phyloP scores from a whole-genome alignment of 2,329 filamentous ascomycete genomes.

The Sclerotinia spermophila region DNA sequence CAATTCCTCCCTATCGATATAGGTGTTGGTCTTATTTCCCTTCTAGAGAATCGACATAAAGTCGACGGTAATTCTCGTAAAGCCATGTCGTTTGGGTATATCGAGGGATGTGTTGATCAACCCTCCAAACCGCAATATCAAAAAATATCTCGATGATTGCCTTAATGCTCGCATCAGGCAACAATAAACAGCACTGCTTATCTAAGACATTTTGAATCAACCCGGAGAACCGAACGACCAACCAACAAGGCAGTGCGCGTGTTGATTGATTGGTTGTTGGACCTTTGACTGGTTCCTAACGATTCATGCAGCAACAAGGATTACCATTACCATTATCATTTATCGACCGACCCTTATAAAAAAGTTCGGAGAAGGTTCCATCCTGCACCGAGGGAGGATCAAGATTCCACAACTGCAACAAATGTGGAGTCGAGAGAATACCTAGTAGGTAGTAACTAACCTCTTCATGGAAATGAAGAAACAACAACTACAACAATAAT shows the following conservation, averaged over 20 bases:
- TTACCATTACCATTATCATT: background rate
- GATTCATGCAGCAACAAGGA: background rate
- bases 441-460: background rate
- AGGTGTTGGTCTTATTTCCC: conserved; percentile 26
- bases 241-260: background rate
- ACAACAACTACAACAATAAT: background rate
- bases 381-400: background rate
- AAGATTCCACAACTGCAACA: background rate
- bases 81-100: conserved; percentile 31
- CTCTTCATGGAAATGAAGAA: background rate
- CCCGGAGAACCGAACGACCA: background rate
- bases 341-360: background rate
- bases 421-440: background rate
- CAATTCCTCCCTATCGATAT: conserved; percentile 17
- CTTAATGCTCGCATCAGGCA: conserved; percentile 3
- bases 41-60: conserved; percentile 30
- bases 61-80: conserved; percentile 35
- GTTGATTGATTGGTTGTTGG: background rate
- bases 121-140: background rate
- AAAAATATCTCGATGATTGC: conserved; percentile 12
- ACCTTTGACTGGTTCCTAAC: background rate
- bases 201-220: background rate
- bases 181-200: background rate
- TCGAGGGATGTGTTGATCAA: background rate
- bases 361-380: background rate